phyloP scores from a whole-genome alignment of 139 green algal genomes.

The Asterochloris sp. region DNA sequence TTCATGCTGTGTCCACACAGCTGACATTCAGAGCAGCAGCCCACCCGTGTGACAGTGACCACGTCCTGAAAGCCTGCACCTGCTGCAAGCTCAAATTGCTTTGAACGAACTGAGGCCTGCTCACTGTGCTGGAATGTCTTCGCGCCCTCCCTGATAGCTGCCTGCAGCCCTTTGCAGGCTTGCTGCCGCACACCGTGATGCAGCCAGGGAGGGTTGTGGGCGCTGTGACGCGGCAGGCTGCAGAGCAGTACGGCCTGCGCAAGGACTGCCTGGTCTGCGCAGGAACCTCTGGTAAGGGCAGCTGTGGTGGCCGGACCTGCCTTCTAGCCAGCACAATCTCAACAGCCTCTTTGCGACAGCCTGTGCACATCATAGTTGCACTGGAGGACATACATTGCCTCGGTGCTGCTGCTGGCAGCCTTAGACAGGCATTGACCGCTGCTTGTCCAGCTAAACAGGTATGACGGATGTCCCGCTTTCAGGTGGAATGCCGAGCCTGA shows the following conservation, averaged over 20 bases:
- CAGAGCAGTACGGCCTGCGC: conserved; percentile 39
- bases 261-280: conserved; percentile 41
- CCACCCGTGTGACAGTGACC: too few relatives aligned
- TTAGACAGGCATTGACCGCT: not conserved
- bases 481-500: not conserved
- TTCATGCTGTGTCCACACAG: too few relatives aligned
- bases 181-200: conserved; percentile 66
- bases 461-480: not conserved
- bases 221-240: conserved; percentile 31
- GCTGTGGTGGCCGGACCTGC: not conserved
- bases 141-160: not conserved
- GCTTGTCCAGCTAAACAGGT: not conserved
- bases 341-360: too few relatives aligned
- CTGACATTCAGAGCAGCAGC: too few relatives aligned
- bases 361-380: too few relatives aligned
- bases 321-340: not conserved
- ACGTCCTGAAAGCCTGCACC: too few relatives aligned
- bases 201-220: conserved; percentile 60
- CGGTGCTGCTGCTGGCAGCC: not conserved
- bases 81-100: too few relatives aligned
- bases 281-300: conserved; percentile 37
- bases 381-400: too few relatives aligned
- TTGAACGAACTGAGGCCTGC: too few relatives aligned
- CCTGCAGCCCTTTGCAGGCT: conserved; percentile 34
- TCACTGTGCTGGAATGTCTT: too few relatives aligned